Evolutionary conservation across 1,284 basidiomycete species (phyloP), one percentile per base, ranked within the genome.

Genomic region (Malassezia psittaci): DNA sequence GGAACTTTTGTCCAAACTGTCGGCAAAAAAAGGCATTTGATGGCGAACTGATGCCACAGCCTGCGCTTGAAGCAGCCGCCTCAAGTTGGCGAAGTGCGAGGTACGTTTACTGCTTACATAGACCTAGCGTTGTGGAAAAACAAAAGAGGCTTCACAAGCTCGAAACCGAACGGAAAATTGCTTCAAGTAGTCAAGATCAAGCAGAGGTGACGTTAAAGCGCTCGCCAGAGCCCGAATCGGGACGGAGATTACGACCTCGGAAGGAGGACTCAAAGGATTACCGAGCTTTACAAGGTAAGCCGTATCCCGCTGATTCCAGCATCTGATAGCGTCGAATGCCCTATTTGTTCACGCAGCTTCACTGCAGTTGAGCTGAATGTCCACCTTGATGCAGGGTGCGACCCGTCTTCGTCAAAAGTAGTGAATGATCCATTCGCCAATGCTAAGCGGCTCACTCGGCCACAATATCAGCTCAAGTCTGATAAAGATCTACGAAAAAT

Each of bases 1-100:
- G 70, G 11, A 48, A 59, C 29, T 66, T 68, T 54, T 73, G 70
- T 48, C 70, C 70, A 51, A 68, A 69, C 38, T 73, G 70, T 43
- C 58, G 68, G 11, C 64, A 67, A 49, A 69, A 62, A 19, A 72
- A 72, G 45, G 70, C 66, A 0, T 66, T 64, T 51, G 70, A 73
- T 39, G 61, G 63, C 11, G 67, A 71, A 39, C 55, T 73, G 11
- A 51, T 68, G 35, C 65, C 67, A 0, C 63, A 66, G 50, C 63
- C 63, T 3, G 62, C 61, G 0, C 61, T 73, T 19, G 70, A 73
- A 39, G 50, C 60, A 16, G 65, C 63, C 0, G 67, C 70, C 0
- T 48, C 63, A n/a, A 57, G 61, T 12, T 73, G 70, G 70, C 64
- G 60, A 12, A 48, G 39, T 8, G 57, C 62, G 8, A 37, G 64